phyloP scores from a whole-genome alignment of 2,329 filamentous ascomycete genomes.

The Microcyclospora tardicrescens region DNA sequence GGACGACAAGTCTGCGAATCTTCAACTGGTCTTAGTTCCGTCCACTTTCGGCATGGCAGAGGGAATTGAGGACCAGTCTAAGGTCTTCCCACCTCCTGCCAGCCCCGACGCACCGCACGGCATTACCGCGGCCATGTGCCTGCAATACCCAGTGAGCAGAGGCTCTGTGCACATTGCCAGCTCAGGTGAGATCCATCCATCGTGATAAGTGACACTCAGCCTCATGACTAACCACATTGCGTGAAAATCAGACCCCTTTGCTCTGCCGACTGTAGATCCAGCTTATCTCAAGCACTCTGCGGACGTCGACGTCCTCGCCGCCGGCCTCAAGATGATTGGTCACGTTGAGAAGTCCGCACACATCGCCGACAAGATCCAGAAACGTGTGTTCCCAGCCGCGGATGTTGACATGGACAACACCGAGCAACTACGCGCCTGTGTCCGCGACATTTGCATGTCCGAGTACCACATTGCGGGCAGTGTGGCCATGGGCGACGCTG shows the following conservation, averaged over 20 bases:
- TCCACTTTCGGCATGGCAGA: conserved; percentile 17
- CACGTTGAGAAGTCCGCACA: conserved; percentile 30
- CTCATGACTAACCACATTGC: no score
- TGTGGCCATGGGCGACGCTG: conserved; percentile 31
- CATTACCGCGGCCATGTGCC: conserved; percentile 16
- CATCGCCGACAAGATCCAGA: conserved; percentile 29
- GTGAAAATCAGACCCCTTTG: conserved; percentile 7
- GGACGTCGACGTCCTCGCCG: conserved; percentile 29
- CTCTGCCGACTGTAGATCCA: conserved; percentile 15
- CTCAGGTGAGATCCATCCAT: no score
- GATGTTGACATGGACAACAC: conserved; percentile 13
- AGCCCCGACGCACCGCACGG: conserved; percentile 11
- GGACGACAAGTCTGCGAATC: conserved; percentile 24
- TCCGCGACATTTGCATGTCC: conserved; percentile 13
- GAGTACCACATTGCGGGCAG: conserved; percentile 28
- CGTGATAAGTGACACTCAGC: conserved; percentile 9
- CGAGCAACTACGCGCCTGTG: conserved; percentile 14
- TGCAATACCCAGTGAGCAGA: conserved; percentile 20
- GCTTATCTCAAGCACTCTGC: conserved; percentile 30
- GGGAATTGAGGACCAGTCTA: conserved; percentile 18
- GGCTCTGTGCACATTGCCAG: conserved; percentile 23
- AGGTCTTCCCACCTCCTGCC: conserved; percentile 13
- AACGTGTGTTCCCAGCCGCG: conserved; percentile 21
- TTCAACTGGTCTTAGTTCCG: conserved; percentile 25
- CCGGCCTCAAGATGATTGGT: conserved; percentile 26